Evolutionary conservation across 106 monocot genomes (phyloP).

Genomic region (Dendrobium nobile): DNA sequence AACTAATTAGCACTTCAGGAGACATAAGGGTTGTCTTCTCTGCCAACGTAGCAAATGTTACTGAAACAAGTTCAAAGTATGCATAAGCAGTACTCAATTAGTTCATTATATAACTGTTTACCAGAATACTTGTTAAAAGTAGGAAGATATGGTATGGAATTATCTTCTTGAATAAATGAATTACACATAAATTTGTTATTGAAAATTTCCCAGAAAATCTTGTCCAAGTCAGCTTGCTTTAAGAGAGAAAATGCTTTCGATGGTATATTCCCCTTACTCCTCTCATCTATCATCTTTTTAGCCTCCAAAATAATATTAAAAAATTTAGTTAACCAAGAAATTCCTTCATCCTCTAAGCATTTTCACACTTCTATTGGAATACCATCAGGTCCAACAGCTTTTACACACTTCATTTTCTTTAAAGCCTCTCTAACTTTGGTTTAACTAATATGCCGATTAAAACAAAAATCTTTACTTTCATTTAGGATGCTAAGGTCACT

Average conservation of each 20-base stretch:
- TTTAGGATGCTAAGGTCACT: too few relatives aligned
- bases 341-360: too few relatives aligned
- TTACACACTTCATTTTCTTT: too few relatives aligned
- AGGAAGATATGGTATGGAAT: not conserved
- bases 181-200: not conserved
- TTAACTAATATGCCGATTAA: too few relatives aligned
- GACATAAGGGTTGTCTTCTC: slow-evolving; percentile 97
- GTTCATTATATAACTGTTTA: not conserved
- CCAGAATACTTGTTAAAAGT: not conserved
- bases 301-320: too few relatives aligned
- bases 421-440: too few relatives aligned
- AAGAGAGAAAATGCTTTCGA: not conserved
- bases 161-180: not conserved
- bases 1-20: slow-evolving; percentile 80
- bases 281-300: not conserved
- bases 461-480: too few relatives aligned
- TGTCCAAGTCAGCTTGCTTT: not conserved
- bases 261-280: not conserved
- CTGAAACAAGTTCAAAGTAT: slow-evolving; percentile 34
- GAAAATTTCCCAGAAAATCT: not conserved
- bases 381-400: too few relatives aligned
- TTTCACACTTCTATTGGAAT: too few relatives aligned
- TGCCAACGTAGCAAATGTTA: slow-evolving; percentile 71
- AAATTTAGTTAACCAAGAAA: too few relatives aligned
- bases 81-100: not conserved